phyloP scores from a whole-genome alignment of 257 asterid genomes.

The Solanum chaucha region DNA sequence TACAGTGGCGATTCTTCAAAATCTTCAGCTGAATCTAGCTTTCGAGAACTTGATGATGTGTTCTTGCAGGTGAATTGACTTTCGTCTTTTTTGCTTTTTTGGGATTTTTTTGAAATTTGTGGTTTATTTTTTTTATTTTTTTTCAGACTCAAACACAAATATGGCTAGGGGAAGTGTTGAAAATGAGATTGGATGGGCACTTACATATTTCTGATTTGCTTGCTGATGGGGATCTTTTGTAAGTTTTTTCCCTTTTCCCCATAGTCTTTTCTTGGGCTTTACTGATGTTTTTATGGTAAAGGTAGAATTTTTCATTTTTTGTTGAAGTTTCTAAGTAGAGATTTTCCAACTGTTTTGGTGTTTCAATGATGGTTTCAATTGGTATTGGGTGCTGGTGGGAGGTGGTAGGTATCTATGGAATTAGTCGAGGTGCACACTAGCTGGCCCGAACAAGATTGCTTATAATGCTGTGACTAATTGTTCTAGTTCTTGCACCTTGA shows the following conservation, averaged over 20 bases:
- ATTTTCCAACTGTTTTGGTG: neutral
- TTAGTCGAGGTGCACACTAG: too few species aligned
- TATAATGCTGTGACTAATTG: neutral
- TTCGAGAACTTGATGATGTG: conserved; percentile 74
- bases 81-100: neutral
- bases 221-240: conserved; percentile 90
- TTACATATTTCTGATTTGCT: conserved; percentile 68
- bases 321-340: neutral
- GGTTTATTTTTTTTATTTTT: neutral
- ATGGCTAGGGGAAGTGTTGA: conserved; percentile 76
- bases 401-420: neutral
- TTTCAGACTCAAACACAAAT: conserved; percentile 69
- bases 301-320: neutral
- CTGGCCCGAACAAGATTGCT: neutral
- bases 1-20: conserved; percentile 27
- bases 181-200: conserved; percentile 48
- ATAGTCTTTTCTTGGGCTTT: neutral
- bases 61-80: conserved; percentile 57
- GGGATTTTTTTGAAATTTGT: neutral
- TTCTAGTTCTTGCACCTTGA: neutral
- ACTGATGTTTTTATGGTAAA: neutral
- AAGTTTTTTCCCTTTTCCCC: conserved; percentile 12
- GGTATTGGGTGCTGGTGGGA: neutral
- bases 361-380: neutral
- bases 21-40: conserved; percentile 55